Conservation (phyloP, 768 basidiomycete species). For the Phylloporus rhodoxanthus region DNA sequence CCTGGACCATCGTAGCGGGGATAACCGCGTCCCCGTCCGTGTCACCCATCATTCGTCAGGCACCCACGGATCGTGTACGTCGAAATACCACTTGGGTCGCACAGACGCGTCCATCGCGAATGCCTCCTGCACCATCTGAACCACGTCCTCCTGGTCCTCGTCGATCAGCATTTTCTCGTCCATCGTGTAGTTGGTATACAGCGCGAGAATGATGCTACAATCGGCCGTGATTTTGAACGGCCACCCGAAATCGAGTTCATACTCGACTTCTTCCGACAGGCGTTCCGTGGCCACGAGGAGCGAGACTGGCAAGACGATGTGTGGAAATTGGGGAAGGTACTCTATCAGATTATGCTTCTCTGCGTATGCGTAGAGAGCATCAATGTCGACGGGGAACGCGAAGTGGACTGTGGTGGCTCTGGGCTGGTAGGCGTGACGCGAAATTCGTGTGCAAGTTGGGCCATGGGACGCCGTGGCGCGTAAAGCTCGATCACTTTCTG, state of each 20-base stretch:
- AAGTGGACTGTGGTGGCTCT: too few species aligned
- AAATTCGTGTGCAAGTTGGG: background rate
- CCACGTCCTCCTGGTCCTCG: background rate
- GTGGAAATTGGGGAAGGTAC: background rate
- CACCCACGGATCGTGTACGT: too few species aligned
- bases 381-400: background rate
- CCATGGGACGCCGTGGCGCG: background rate
- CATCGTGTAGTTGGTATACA: background rate
- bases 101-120: background rate
- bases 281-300: background rate
- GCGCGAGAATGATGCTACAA: background rate
- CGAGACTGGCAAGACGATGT: background rate
- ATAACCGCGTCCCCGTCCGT: too few species aligned
- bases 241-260: background rate
- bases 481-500: background rate
- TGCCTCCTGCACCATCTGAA: background rate
- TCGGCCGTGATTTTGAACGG: background rate
- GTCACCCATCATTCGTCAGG: too few species aligned
- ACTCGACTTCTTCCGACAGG: background rate
- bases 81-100: background rate
- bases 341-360: background rate
- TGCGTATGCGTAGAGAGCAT: background rate
- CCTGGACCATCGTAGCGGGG: too few species aligned
- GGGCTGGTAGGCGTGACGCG: background rate
- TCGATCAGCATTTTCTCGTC: background rate